Conservation (phyloP, 176 grass and related monocot species). For the Phoenix roebelenii region DNA sequence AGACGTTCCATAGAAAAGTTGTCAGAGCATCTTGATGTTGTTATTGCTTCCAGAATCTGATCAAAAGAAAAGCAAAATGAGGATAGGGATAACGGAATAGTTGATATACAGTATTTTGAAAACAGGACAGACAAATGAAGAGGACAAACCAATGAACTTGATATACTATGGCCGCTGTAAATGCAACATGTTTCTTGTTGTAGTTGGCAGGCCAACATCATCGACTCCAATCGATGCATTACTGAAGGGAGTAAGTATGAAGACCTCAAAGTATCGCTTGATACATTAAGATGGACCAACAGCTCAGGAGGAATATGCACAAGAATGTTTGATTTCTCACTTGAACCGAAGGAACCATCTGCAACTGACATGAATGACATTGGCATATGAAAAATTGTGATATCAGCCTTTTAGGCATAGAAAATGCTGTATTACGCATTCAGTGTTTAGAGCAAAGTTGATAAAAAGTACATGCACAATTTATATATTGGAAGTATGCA, state of each 20-base stretch:
- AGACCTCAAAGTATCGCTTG: background rate
- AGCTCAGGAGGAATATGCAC: constrained; percentile 1
- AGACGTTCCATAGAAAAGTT: background rate
- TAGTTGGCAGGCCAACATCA: constrained; percentile 1
- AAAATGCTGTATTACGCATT: too few species aligned
- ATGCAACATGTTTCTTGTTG: background rate
- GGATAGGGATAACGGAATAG: background rate
- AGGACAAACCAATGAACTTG: constrained; percentile 1
- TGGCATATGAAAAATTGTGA: too few species aligned
- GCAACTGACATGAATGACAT: constrained; percentile 6
- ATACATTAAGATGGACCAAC: background rate
- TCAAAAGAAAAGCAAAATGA: background rate
- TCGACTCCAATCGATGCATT: background rate
- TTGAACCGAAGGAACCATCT: constrained; percentile 42
- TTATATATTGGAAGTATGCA: too few species aligned
- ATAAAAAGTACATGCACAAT: too few species aligned
- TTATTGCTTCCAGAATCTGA: constrained; percentile 4
- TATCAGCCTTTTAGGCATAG: too few species aligned
- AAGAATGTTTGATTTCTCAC: constrained; percentile 34
- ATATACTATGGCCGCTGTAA: background rate
- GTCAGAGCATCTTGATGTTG: constrained; percentile 2
- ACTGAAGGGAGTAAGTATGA: constrained; percentile 3
- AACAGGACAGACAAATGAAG: background rate
- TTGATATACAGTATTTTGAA: background rate
- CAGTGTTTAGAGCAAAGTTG: too few species aligned